A percentile compares a stretch with the other conserved stretches of the same genome.
Conservation (phyloP, 176 grass and related monocot species). For the Poa pratensis region DNA sequence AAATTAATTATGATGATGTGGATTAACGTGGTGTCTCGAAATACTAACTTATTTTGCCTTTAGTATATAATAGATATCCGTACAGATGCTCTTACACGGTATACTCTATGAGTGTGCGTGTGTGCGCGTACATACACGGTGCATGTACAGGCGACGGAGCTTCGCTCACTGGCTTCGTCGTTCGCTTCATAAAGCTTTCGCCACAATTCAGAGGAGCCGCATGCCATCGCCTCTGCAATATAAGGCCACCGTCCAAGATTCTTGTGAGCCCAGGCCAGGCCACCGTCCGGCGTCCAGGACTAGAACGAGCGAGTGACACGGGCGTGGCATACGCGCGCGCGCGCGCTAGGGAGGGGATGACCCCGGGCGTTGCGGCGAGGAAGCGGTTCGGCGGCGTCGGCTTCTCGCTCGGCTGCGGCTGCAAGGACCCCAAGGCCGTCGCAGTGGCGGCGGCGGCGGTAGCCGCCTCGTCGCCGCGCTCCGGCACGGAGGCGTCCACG, state of each 20-base stretch:
- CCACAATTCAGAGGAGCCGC: background rate
- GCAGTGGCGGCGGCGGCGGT: conserved; percentile 46
- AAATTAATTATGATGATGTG: no score
- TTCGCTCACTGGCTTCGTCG: background rate
- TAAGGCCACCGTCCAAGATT: background rate
- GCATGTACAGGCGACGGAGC: background rate
- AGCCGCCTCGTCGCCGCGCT: conserved; percentile 39
- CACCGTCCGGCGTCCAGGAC: no score
- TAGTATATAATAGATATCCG: no score
- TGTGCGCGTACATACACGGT: background rate
- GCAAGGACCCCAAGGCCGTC: conserved; percentile 68
- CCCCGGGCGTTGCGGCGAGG: conserved; percentile 27
- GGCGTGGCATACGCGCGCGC: no score
- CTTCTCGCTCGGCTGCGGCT: conserved; percentile 58
- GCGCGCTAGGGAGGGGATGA: conserved; percentile 38
- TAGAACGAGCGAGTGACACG: no score
- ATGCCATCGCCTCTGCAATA: conserved; percentile 23
- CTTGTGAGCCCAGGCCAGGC: background rate
- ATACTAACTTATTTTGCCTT: no score
- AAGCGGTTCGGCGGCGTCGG: conserved; percentile 45
- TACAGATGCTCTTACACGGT: no score
- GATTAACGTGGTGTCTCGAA: no score
- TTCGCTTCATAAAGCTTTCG: conserved; percentile 8
- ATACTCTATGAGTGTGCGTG: no score
- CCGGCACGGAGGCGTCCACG: conserved; percentile 49